phyloP scores from a whole-genome alignment of 2,329 filamentous ascomycete species.

The Fusarium goolgardi region DNA sequence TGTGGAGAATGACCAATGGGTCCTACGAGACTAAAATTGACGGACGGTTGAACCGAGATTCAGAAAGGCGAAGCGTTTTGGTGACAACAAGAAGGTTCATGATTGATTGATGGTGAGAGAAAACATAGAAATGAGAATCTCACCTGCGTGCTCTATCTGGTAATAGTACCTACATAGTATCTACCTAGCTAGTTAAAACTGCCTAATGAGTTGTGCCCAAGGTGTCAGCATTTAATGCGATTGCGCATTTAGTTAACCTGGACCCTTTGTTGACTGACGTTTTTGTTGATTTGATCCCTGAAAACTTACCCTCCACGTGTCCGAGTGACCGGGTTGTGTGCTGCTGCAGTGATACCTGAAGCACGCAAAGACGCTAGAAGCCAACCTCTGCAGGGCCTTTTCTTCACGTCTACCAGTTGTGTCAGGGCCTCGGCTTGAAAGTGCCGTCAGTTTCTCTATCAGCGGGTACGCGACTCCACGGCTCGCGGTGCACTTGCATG shows the following conservation, averaged over 20 bases:
- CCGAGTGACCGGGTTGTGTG: conserved; percentile 26
- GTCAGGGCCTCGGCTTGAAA: conserved; percentile 33
- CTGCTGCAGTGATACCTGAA: conserved; percentile 35
- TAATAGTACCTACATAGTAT: no score
- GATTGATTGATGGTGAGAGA: neutral
- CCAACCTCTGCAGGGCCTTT: conserved; percentile 23
- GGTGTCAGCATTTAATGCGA: neutral
- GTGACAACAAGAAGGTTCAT: neutral
- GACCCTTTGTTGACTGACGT: conserved; percentile 12
- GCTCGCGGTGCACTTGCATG: conserved; percentile 20
- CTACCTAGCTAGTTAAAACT: neutral
- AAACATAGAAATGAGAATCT: neutral
- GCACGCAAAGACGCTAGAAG: conserved; percentile 20
- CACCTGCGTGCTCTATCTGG: no score
- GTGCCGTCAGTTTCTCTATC: conserved; percentile 28
- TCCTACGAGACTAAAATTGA: neutral
- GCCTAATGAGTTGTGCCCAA: neutral
- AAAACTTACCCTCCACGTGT: conserved; percentile 37
- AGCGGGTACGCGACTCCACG: conserved; percentile 23
- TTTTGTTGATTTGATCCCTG: conserved; percentile 26
- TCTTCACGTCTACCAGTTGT: neutral
- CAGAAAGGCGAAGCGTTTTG: neutral
- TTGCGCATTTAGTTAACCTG: conserved; percentile 19
- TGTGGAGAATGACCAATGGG: conserved; percentile 13
- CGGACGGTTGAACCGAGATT: conserved; percentile 17